Conservation (phyloP, 164 flowering plant genomes). For the Annona squamosa region DNA sequence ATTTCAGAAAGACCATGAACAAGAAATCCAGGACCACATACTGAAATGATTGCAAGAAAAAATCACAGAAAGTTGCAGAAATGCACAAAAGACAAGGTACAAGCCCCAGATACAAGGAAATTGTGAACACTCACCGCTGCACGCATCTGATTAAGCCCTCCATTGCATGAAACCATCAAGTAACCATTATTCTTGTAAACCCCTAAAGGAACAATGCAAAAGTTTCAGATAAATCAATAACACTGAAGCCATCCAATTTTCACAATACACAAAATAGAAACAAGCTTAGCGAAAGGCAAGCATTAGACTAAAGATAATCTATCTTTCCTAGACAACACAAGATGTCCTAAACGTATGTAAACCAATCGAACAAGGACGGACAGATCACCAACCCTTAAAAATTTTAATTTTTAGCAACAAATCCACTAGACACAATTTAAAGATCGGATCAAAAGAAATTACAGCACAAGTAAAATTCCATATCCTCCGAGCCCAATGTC, state of each 20-base stretch:
- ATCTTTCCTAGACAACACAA: background rate
- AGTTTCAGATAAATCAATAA: slow-evolving; percentile 1
- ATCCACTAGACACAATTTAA: background rate
- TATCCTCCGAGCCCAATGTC: background rate
- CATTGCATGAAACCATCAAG: slow-evolving; percentile 89
- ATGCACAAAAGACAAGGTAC: background rate
- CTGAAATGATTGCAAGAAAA: background rate
- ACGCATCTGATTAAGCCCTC: slow-evolving; percentile 94
- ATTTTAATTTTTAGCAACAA: background rate
- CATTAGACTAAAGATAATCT: no score
- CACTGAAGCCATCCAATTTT: background rate
- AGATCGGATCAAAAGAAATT: background rate
- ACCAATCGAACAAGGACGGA: background rate
- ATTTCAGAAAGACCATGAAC: slow-evolving; percentile 2
- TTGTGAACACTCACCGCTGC: slow-evolving; percentile 50
- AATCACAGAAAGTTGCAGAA: background rate
- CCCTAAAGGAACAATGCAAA: slow-evolving; percentile 33
- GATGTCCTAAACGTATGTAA: background rate
- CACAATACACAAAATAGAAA: background rate
- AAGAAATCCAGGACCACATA: background rate
- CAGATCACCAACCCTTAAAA: background rate
- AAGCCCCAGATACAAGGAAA: background rate
- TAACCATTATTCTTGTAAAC: slow-evolving; percentile 90
- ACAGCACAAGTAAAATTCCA: background rate
- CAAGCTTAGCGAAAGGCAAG: background rate